Evolutionary conservation across 768 basidiomycete species (phyloP).

Genomic region (Naganishia onofrii): DNA sequence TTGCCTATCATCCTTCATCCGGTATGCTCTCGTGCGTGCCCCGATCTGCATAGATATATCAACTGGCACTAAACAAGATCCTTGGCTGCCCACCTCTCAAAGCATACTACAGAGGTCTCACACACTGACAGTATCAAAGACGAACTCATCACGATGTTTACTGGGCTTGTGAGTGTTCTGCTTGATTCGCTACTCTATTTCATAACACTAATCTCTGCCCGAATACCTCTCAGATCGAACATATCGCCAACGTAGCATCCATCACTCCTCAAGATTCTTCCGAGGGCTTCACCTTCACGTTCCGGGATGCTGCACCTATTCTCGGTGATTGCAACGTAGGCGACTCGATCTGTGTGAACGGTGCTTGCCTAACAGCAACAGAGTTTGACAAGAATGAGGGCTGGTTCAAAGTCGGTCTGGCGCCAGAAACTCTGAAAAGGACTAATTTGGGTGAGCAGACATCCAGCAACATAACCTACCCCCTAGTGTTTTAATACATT

Average conservation of each 20-base stretch:
- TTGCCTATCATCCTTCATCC: neutral
- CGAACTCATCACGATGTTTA: conserved; percentile 4
- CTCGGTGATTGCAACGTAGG: conserved; percentile 86
- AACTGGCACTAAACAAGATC: too few species aligned
- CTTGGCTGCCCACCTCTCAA: too few species aligned
- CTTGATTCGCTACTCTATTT: neutral
- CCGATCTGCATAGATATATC: too few species aligned
- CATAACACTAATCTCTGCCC: neutral
- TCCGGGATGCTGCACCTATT: conserved; percentile 68
- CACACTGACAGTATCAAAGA: neutral
- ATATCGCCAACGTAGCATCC: conserved; percentile 69
- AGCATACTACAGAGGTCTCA: neutral
- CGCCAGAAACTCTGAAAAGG: conserved; percentile 86
- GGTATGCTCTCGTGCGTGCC: too few species aligned
- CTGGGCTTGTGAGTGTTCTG: conserved; percentile 6
- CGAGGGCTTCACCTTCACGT: conserved; percentile 74
- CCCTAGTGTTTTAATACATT: neutral
- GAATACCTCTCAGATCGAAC: conserved; percentile 68
- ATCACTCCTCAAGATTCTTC: conserved; percentile 56
- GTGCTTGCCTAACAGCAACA: conserved; percentile 85
- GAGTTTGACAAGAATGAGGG: conserved; percentile 66
- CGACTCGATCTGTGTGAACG: conserved; percentile 67
- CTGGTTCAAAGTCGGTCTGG: conserved; percentile 90
- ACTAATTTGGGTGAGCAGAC: conserved; percentile 75
- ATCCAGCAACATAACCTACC: too few species aligned